These are phyloP conservation scores for Calonectria fujianensis DNA, from an alignment of 2,329 filamentous ascomycete genomes.

Conservation along the genomic window DNA sequence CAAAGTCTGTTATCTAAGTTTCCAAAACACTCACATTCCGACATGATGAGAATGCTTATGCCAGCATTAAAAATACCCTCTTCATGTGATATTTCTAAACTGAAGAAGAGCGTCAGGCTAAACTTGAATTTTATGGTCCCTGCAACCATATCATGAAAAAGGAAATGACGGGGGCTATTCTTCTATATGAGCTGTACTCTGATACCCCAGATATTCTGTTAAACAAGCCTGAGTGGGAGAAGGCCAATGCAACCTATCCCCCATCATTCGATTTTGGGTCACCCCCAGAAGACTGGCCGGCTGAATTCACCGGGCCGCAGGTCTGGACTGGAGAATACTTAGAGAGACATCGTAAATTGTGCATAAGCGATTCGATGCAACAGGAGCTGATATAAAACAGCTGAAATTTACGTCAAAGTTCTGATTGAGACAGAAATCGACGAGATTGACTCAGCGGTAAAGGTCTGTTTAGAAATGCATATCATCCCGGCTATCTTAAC, in stretches of 20 bases:
- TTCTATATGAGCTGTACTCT: conserved; percentile 23
- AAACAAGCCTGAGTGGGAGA: conserved; percentile 20
- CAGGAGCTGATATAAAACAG: not conserved
- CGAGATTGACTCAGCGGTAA: conserved; percentile 12
- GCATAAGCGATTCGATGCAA: not conserved
- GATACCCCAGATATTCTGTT: conserved; percentile 19
- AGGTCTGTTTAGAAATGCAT: not conserved
- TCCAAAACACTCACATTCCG: conserved; percentile 1
- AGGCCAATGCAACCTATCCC: conserved; percentile 16
- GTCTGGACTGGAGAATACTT: conserved; percentile 22
- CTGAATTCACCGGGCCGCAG: not conserved
- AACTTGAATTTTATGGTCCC: not conserved
- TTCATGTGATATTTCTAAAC: not conserved
- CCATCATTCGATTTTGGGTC: conserved; percentile 4
- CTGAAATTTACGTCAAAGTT: conserved; percentile 7
- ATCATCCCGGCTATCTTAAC: not conserved
- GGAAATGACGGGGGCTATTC: conserved; percentile 7
- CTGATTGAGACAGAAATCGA: conserved; percentile 6
- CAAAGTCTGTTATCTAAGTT: not conserved
- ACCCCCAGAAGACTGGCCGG: conserved; percentile 4
- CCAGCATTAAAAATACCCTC: not conserved
- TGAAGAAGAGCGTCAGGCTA: not conserved
- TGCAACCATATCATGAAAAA: not conserved
- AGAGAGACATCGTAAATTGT: not conserved
- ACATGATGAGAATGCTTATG: not conserved